Evolutionary conservation across 306 rosid genomes (phyloP).

Genomic region (Dalbergia oliveri): DNA sequence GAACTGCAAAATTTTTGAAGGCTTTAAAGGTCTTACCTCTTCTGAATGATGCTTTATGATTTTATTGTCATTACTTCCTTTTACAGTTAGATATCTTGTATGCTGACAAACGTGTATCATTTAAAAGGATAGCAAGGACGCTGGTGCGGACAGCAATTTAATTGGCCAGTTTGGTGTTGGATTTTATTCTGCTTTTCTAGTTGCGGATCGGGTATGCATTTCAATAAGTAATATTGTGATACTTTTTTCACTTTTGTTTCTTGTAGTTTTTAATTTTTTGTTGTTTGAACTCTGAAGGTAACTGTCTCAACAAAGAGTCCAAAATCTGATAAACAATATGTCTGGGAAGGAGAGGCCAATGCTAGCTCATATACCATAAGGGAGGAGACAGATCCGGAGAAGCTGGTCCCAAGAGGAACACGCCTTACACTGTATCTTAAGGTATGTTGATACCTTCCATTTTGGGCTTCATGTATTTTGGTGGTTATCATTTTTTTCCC

Average conservation of each 20-base stretch:
- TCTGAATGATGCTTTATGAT: slow-evolving; percentile 3
- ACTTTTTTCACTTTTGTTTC: background rate
- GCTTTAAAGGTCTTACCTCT: slow-evolving; percentile 71
- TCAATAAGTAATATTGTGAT: background rate
- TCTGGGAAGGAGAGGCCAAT: slow-evolving; percentile 99
- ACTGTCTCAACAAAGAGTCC: slow-evolving; percentile 95
- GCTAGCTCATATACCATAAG: slow-evolving; percentile 86
- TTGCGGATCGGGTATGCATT: slow-evolving; percentile 79
- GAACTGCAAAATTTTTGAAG: slow-evolving; percentile 94
- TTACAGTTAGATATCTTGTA: slow-evolving; percentile 6
- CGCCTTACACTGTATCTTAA: slow-evolving; percentile 83
- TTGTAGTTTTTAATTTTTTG: slow-evolving; percentile 39
- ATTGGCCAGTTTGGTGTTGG: slow-evolving; percentile 99
- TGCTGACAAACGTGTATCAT: slow-evolving; percentile 47
- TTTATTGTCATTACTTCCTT: slow-evolving; percentile 35
- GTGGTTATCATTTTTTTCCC: slow-evolving; percentile 9
- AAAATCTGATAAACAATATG: slow-evolving; percentile 84
- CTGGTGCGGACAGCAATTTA: slow-evolving; percentile 83
- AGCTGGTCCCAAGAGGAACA: slow-evolving; percentile 90
- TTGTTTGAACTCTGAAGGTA: slow-evolving; percentile 68
- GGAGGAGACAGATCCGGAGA: slow-evolving; percentile 93
- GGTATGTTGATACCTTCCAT: slow-evolving; percentile 47
- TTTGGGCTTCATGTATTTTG: slow-evolving; percentile 12
- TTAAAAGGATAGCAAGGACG: slow-evolving; percentile 88
- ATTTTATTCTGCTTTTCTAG: slow-evolving; percentile 90